Base-by-base conservation (phyloP, 257 asterid genomes). In the Solanum arcanum region DNA sequence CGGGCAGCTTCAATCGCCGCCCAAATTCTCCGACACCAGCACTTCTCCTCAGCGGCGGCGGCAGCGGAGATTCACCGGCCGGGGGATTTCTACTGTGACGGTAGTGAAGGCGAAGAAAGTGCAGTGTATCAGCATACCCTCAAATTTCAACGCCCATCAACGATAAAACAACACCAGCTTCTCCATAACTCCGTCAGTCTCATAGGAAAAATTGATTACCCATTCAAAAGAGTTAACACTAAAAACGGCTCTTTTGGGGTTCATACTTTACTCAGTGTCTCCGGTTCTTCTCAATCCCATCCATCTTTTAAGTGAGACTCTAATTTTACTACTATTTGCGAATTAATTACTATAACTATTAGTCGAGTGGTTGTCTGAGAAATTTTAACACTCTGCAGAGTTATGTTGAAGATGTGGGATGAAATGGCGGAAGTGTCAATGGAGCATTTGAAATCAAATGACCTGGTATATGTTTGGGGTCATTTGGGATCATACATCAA, bases 391-490 rank as follows among this genome's bases (percentile, higher is more conserved):
- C 12, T 31, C 46, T 41, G 76, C 91, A 94, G 98, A 73, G 52
- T 96, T 62, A 7, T 86, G 94, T 93, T 96, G 87, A 90, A 60
- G 21, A 92, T 95, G 88, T 89, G 97, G 98, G 5, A n/a, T 86
- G 90, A 91, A 85, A 90, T 94, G 89, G 98, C 95, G 44, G 90
- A 92, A 86, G 81, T 91, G 56, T 88, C 95, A 2, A 83, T 89
- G 78, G 86, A 91, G 88, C 93, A 94, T 93, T 88, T 97, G 83
- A 95, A 92, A 91, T 93, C 86, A 1, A 42, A 83, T 37, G 98
- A 97, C 89, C 87, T 92, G 12, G 87, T 97, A 18, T 94, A 92
- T 66, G 97, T 94, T 88, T 90, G 92, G 49, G 98, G 99, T 68
- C 42, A 41, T 84, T 91, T 97, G 20, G 27, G 31, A 49, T 97